Percentiles rank a stretch among this genome's conserved stretches.
Evolutionary conservation across 345 rosid genomes (phyloP).

Genomic region (Pugionium cornutum): DNA sequence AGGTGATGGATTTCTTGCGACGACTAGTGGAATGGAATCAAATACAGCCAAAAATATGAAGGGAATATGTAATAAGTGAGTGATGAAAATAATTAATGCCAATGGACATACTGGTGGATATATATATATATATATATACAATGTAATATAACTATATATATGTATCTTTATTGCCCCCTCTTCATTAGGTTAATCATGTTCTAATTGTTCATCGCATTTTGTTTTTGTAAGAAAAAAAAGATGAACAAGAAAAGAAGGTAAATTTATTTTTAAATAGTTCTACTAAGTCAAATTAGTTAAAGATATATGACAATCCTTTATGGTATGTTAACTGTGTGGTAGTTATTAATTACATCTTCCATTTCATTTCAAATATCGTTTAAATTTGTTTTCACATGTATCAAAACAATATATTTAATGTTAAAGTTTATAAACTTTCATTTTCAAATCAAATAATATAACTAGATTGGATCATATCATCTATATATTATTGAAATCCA

Average conservation of each 20-base stretch:
- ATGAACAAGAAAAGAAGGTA: constrained; percentile 12
- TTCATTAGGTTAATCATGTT: constrained; percentile 7
- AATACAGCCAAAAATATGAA: constrained; percentile 37
- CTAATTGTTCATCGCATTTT: constrained; percentile 28
- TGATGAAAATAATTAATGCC: constrained; percentile 12
- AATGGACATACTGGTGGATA: constrained; percentile 5
- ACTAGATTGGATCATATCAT: too few species aligned
- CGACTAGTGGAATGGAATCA: constrained; percentile 63
- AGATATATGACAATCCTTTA: constrained; percentile 6
- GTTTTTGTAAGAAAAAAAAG: constrained; percentile 30
- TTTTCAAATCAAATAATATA: too few species aligned
- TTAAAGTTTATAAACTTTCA: too few species aligned
- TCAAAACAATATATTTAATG: too few species aligned
- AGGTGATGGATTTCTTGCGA: constrained; percentile 69
- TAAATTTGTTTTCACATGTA: too few species aligned
- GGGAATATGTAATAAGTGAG: not conserved
- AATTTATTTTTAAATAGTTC: constrained; percentile 2
- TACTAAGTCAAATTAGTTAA: constrained; percentile 12
- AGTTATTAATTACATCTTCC: not conserved
- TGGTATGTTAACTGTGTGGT: constrained; percentile 9
- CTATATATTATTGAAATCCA: too few species aligned
- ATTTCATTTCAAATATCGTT: too few species aligned
- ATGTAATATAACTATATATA: constrained; percentile 2
- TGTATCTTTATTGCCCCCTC: constrained; percentile 9
- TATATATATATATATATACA: constrained; percentile 13